phyloP scores from a whole-genome alignment of 306 rosid species.

The Lotus japonicus region DNA sequence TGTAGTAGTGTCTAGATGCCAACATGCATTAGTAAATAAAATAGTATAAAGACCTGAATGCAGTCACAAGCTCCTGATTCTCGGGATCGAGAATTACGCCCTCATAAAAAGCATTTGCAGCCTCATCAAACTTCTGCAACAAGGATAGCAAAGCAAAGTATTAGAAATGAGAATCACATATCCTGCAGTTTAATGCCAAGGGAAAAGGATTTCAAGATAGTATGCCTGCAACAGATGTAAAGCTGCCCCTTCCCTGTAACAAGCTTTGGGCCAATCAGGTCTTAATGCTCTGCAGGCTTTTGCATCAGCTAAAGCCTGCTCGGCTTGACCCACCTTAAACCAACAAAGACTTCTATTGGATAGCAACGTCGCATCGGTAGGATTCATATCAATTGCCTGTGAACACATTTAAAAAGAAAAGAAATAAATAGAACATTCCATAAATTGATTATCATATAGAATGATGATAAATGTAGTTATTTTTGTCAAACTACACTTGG shows the following conservation, averaged over 20 bases:
- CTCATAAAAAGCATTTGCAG: conserved; percentile 87
- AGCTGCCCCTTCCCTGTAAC: conserved; percentile 97
- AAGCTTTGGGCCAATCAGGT: conserved; percentile 95
- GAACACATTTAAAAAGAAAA: conserved; percentile 13
- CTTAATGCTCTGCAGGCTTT: conserved; percentile 72
- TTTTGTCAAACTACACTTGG: background rate
- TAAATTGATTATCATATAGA: background rate
- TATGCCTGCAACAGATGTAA: conserved; percentile 81
- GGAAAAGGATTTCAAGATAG: conserved; percentile 1
- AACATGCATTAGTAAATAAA: background rate
- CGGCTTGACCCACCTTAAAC: conserved; percentile 79
- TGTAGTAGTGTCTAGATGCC: background rate
- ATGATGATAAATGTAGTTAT: background rate
- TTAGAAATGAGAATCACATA: conserved; percentile 11
- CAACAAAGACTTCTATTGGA: conserved; percentile 96
- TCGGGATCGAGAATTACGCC: conserved; percentile 82
- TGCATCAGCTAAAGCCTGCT: conserved; percentile 86
- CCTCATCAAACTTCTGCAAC: conserved; percentile 89
- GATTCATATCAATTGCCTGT: conserved; percentile 85
- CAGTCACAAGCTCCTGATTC: conserved; percentile 68
- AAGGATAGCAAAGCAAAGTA: background rate
- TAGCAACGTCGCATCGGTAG: conserved; percentile 52
- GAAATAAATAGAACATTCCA: background rate
- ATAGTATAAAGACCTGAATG: conserved; percentile 61
- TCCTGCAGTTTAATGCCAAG: background rate